These are phyloP conservation scores for Byssochlamys sp. DNA, from an alignment of 2,329 filamentous ascomycete species.

Conservation along the genomic window DNA sequence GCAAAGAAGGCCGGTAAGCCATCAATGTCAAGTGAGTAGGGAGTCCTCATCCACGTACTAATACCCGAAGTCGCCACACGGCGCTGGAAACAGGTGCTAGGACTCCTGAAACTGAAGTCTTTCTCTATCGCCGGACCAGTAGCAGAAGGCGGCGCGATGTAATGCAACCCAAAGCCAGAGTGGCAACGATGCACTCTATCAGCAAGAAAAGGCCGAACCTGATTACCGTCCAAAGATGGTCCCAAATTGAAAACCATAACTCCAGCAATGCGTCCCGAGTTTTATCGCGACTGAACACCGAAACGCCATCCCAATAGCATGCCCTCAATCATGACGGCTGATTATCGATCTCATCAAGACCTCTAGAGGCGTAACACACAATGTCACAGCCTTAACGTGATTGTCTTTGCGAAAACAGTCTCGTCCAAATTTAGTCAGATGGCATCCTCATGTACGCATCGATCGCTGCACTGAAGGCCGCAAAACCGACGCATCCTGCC, in stretches of 20 bases:
- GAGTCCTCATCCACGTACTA: neutral
- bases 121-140: neutral
- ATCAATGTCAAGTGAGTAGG: neutral
- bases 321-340: neutral
- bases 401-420: neutral
- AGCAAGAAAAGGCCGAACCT: neutral
- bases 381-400: neutral
- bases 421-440: neutral
- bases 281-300: slow-evolving; percentile 3
- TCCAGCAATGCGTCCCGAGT: slow-evolving; percentile 16
- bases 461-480: slow-evolving; percentile 83
- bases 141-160: neutral
- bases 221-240: neutral
- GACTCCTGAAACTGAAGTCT: neutral
- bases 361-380: neutral
- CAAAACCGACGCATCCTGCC: slow-evolving; percentile 84
- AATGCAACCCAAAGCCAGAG: too few relatives aligned
- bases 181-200: neutral
- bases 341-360: neutral
- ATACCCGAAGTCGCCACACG: neutral
- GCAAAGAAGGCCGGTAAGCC: neutral
- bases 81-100: neutral
- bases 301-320: neutral
- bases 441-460: slow-evolving; percentile 83
- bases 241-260: slow-evolving; percentile 7